These are phyloP conservation scores for Zostera marina DNA, from an alignment of 116 monocot species.

Conservation along the genomic window DNA sequence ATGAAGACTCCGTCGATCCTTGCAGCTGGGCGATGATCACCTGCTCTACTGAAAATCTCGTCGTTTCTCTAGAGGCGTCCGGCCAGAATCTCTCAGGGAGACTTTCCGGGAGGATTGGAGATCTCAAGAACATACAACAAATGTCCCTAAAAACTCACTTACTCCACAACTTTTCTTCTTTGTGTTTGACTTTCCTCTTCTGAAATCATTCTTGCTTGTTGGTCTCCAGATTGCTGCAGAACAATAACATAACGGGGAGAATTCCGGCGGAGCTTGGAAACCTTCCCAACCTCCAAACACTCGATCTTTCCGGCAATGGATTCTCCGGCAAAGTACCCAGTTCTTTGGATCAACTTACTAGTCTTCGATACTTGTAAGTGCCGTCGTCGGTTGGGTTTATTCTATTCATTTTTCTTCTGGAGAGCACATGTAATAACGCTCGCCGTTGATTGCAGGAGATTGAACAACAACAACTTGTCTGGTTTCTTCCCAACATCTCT, in stretches of 20 bases:
- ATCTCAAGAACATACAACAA: constrained; percentile 94
- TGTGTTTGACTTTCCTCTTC: neutral
- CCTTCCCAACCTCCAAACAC: constrained; percentile 67
- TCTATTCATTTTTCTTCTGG: neutral
- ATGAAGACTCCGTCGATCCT: constrained; percentile 77
- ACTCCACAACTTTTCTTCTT: neutral
- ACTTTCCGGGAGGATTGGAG: constrained; percentile 51
- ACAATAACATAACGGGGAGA: constrained; percentile 88
- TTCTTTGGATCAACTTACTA: constrained; percentile 42
- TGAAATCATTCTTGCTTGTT: too few species aligned
- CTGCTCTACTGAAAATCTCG: constrained; percentile 67
- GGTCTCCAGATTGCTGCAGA: constrained; percentile 62
- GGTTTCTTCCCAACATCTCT: constrained; percentile 58
- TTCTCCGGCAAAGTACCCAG: constrained; percentile 63
- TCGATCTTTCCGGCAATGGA: constrained; percentile 83
- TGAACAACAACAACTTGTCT: constrained; percentile 92
- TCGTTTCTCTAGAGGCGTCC: constrained; percentile 60
- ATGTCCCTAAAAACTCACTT: constrained; percentile 17
- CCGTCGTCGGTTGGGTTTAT: neutral
- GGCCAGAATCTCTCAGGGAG: constrained; percentile 75
- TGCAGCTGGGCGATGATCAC: constrained; percentile 94
- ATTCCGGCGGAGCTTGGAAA: constrained; percentile 56
- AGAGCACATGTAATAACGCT: too few species aligned
- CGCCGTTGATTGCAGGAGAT: constrained; percentile 34
- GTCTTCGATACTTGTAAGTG: constrained; percentile 76